Percentiles rank a stretch among this genome's conserved stretches.
Conservation (phyloP, 192 early-diverging fungal species). For the Linnemannia elongata region DNA sequence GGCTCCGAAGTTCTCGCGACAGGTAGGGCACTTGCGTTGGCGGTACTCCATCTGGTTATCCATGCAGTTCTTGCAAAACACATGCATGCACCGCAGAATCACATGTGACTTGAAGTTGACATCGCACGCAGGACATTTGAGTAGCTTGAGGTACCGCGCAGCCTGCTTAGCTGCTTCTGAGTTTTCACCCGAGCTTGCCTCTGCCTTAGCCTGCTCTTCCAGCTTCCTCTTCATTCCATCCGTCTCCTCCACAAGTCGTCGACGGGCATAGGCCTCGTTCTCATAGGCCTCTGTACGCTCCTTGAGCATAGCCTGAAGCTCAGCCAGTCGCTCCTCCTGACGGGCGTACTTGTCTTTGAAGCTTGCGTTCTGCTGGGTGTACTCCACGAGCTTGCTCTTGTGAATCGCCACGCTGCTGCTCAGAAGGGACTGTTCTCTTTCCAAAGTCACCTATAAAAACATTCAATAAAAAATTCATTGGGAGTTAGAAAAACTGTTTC, state of each 20-base stretch:
- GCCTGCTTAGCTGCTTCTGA: slow-evolving; percentile 38
- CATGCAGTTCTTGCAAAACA: slow-evolving; percentile 94
- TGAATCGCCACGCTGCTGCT: slow-evolving; percentile 39
- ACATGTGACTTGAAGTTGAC: slow-evolving; percentile 89
- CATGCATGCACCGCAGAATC: slow-evolving; percentile 93
- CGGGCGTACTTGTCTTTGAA: slow-evolving; percentile 52
- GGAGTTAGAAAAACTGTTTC: background rate
- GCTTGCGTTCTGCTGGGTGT: slow-evolving; percentile 39
- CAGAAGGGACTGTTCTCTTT: slow-evolving; percentile 44
- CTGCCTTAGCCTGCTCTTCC: slow-evolving; percentile 61
- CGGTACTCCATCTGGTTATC: slow-evolving; percentile 86
- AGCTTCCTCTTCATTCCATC: slow-evolving; percentile 73
- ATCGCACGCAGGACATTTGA: slow-evolving; percentile 92
- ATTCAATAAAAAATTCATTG: background rate
- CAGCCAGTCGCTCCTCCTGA: slow-evolving; percentile 39
- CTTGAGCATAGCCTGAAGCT: slow-evolving; percentile 65
- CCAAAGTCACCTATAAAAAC: slow-evolving; percentile 44
- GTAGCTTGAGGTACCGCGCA: slow-evolving; percentile 72
- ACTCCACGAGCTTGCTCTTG: slow-evolving; percentile 42
- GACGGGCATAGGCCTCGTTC: slow-evolving; percentile 69
- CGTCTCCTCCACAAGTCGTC: slow-evolving; percentile 70
- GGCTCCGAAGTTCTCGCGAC: slow-evolving; percentile 84
- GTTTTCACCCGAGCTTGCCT: slow-evolving; percentile 16
- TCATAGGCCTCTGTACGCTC: slow-evolving; percentile 77
- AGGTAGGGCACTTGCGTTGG: slow-evolving; percentile 93